Base-by-base conservation (phyloP, 495 filamentous ascomycete genomes). In the Chaetomidium leptoderma region DNA sequence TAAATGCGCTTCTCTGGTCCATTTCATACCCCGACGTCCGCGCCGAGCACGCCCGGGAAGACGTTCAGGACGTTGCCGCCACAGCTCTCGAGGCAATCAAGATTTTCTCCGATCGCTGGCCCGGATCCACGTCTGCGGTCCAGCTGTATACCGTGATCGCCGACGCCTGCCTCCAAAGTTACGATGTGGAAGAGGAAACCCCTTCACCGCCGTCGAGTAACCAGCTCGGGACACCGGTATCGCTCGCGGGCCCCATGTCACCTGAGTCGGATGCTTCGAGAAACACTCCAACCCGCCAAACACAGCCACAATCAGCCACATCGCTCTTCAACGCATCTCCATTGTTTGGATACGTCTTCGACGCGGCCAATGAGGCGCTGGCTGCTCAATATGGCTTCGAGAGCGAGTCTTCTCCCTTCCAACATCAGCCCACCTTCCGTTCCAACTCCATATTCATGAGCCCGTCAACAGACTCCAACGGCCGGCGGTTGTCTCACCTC, bases 1-100 rank as follows among this genome's bases (percentile, higher is more conserved):
- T 96, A 39, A 92, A 93, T 64, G 90, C 88, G 23, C 80, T 95
- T 33, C 81, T 97, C 3, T 97, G 92, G 92, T 78, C 86, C 8
- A 78, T 95, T 23, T 92, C 89, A 3, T 95, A 92, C 65, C 81
- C 86, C 13, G 89, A 92, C 55, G 82, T 96, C 44, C 87, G 92
- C 23, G 76, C 76, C 44, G 72, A 81, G 26, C 84, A 95, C 69
- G 64, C 74, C 14, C 81, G 82, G 24, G 84, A 88, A 37, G 84
- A 91, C 63, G 83, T 95, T 11, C 83, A 90, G 66, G 72, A 79
- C 27, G 78, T 89, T 55, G 77, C 95, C 21, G 76, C 84, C 26
- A 80, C 82, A 33, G 88, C 88, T 4, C 66, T 96, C 30, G 86
- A 92, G 53, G 82, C 85, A 14, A 86, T 97, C 50, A 73, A 81